Evolutionary conservation across 768 basidiomycete species (phyloP).

Genomic region (Lentinula sp.): DNA sequence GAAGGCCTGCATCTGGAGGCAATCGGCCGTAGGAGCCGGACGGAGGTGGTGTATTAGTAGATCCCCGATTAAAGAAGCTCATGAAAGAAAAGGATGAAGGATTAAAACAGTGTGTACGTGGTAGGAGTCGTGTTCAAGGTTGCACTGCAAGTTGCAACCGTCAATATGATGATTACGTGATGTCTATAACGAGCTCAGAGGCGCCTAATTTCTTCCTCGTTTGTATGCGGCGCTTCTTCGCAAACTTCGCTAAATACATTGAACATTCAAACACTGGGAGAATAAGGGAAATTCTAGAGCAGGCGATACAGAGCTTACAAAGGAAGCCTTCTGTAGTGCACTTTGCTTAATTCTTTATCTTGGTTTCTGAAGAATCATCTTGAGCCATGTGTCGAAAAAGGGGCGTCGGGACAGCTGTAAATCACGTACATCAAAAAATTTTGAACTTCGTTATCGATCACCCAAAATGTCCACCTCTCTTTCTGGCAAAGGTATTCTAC

Average conservation of each 20-base stretch:
- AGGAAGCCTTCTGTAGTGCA: too few species aligned
- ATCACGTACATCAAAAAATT: background rate
- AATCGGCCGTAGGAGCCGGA: conserved; percentile 38
- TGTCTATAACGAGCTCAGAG: background rate
- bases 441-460: background rate
- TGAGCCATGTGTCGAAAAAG: too few species aligned
- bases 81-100: conserved; percentile 18
- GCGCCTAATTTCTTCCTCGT: too few species aligned
- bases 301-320: too few species aligned
- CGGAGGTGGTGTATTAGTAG: conserved; percentile 30
- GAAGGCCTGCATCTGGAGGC: conserved; percentile 27
- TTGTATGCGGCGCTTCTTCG: too few species aligned
- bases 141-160: background rate
- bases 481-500: conserved; percentile 56
- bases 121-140: background rate
- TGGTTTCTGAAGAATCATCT: too few species aligned
- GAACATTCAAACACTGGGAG: too few species aligned
- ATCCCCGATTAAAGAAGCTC: conserved; percentile 43
- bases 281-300: too few species aligned
- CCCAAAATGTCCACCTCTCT: background rate
- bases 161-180: background rate
- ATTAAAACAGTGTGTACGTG: background rate
- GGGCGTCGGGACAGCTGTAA: too few species aligned
- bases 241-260: too few species aligned
- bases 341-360: too few species aligned